These are phyloP conservation scores for Boletus pseudo-olivaceus DNA, from an alignment of 768 basidiomycete species.

Conservation along the genomic window DNA sequence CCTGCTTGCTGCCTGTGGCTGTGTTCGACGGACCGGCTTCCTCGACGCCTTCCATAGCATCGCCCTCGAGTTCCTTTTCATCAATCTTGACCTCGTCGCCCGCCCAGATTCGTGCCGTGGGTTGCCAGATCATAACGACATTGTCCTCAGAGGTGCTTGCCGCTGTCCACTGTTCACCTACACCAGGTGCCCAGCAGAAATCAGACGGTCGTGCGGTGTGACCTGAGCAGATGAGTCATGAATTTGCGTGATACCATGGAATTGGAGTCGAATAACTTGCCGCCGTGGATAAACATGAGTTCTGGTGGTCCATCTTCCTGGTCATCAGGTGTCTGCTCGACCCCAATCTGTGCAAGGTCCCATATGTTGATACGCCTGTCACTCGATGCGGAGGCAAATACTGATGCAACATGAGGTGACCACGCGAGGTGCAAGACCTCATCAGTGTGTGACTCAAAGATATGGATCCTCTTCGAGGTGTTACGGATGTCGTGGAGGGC, in stretches of 20 bases:
- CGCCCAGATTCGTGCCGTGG: conserved; percentile 91
- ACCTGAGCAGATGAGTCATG: conserved; percentile 40
- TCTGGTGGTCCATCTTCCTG: conserved; percentile 98
- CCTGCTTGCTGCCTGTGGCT: conserved; percentile 16
- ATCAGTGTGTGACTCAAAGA: conserved; percentile 90
- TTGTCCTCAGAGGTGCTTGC: conserved; percentile 95
- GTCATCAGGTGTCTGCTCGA: conserved; percentile 97
- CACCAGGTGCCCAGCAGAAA: conserved; percentile 91
- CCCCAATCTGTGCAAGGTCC: conserved; percentile 89
- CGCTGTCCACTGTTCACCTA: conserved; percentile 79
- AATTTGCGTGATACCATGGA: background rate
- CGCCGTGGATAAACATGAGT: conserved; percentile 93
- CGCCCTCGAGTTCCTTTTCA: conserved; percentile 79
- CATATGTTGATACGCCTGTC: conserved; percentile 94
- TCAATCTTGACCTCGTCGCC: conserved; percentile 84
- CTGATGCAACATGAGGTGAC: conserved; percentile 89
- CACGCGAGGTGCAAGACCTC: conserved; percentile 93
- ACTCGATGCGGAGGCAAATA: conserved; percentile 93
- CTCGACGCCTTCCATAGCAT: conserved; percentile 76
- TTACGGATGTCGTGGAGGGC: conserved; percentile 82
- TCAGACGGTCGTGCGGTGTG: conserved; percentile 90
- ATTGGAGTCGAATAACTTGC: conserved; percentile 37
- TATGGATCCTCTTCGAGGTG: conserved; percentile 74
- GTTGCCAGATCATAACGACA: conserved; percentile 96
- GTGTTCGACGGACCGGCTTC: conserved; percentile 22